These are phyloP conservation scores for Aspergillus leporis DNA, from an alignment of 495 filamentous ascomycete species.

Conservation along the genomic window DNA sequence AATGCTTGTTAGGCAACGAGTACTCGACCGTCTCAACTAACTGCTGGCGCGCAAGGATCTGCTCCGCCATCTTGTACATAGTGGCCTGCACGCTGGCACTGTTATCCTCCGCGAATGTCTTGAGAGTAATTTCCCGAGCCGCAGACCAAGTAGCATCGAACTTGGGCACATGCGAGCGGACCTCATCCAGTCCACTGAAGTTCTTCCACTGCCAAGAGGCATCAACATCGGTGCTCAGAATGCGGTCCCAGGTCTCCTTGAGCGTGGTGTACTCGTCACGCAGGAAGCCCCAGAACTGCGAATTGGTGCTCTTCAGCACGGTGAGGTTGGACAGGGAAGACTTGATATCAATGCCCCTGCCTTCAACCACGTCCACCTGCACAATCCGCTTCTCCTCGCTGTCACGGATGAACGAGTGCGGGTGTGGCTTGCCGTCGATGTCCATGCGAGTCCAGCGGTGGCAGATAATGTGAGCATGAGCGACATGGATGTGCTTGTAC, in stretches of 20 bases:
- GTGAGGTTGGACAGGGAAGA: conserved; percentile 73
- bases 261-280: conserved; percentile 92
- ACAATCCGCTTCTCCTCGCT: conserved; percentile 75
- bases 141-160: conserved; percentile 79
- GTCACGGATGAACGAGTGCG: conserved; percentile 94
- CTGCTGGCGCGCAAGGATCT: conserved; percentile 76
- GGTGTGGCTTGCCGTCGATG: conserved; percentile 86
- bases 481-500: conserved; percentile 83
- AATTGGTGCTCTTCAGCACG: conserved; percentile 96
- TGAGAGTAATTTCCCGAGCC: conserved; percentile 79
- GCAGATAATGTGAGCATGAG: conserved; percentile 76
- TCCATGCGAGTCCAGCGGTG: conserved; percentile 92
- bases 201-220: conserved; percentile 80
- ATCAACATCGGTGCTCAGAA: conserved; percentile 90
- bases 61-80: conserved; percentile 97
- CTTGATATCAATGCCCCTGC: conserved; percentile 68
- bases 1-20: conserved; percentile 94
- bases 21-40: conserved; percentile 75
- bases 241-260: conserved; percentile 87
- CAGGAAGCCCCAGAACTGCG: conserved; percentile 91
- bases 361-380: conserved; percentile 50
- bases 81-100: conserved; percentile 93
- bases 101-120: conserved; percentile 88
- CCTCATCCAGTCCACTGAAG: conserved; percentile 66
- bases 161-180: conserved; percentile 58